Evolutionary conservation across 2,329 filamentous ascomycete genomes (phyloP), one percentile per base, ranked within the genome.

Genomic region (Colletotrichum coccodes): DNA sequence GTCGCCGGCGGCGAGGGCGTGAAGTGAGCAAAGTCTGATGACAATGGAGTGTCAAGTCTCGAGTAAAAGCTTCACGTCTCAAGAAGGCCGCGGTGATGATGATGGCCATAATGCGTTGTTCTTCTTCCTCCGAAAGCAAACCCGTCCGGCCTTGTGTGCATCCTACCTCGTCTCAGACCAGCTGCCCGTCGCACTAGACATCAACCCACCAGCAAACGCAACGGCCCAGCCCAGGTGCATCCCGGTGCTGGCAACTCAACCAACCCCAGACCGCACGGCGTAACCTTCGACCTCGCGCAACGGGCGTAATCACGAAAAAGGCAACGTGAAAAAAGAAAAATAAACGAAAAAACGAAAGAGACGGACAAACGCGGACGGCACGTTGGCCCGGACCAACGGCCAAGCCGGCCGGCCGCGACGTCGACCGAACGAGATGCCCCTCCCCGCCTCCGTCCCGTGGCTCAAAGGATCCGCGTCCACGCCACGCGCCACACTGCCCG

Each of bases 1-100:
- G 73, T 80, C 75, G 50, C 79, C 79, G n/a, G 76, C 75, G 44
- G 75, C 73, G 32, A 85, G 75, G 46, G 78, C 74, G 53, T 73
- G 74, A n/a, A n/a, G n/a, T n/a, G n/a, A n/a, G n/a, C n/a, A n/a
- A n/a, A n/a, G n/a, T n/a, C n/a, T n/a, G n/a, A 46, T 18, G 54
- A 46, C 3, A 12, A 26, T n/a, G 28, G 2, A 34, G 38, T n/a
- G n/a, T n/a, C 18, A 46, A 34, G n/a, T 46, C 9, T 4, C 18
- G 28, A 23, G 38, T 21, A 3, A 34, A 34, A 34, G 11, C 54
- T 58, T 34, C 16, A 6, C 32, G 21, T 23, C n/a, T 16, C 54
- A 23, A 23, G n/a, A 11, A 23, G 7, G 14, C 18, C 6, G 16
- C 18, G 14, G 30, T 42, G 23, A 3, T 14, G 26, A 40, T 28